Percentiles rank a stretch among this genome's conserved stretches.
Evolutionary conservation across 148 eudicot species (phyloP).

Genomic region (Polygonum maritimum): DNA sequence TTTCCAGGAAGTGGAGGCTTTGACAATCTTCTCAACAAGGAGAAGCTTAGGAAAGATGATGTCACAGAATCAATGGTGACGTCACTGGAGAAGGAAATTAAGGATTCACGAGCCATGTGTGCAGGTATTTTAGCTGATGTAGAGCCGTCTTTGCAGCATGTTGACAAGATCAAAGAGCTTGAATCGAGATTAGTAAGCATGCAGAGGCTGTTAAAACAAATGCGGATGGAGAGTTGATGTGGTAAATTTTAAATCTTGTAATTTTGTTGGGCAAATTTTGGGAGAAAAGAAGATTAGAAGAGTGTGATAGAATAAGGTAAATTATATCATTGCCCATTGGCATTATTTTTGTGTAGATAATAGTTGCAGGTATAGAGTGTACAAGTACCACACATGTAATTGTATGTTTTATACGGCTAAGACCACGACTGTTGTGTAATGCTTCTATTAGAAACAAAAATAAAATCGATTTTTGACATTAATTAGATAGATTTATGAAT

Average conservation of each 20-base stretch:
- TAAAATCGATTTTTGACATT: too few relatives aligned
- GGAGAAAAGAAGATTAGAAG: not conserved
- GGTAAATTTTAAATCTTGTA: not conserved
- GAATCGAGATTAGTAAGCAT: conserved; percentile 55
- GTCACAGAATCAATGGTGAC: conserved; percentile 28
- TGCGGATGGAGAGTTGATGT: conserved; percentile 30
- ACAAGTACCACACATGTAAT: not conserved
- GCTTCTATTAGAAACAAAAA: too few relatives aligned
- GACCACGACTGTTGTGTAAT: not conserved
- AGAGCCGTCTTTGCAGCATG: conserved; percentile 37
- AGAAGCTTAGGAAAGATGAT: conserved; percentile 26
- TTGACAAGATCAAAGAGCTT: conserved; percentile 49
- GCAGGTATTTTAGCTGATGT: conserved; percentile 39
- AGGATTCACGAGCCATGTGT: conserved; percentile 56
- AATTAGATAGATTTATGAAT: too few relatives aligned
- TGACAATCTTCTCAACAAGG: conserved; percentile 46
- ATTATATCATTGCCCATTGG: not conserved
- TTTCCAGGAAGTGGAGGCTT: conserved; percentile 67
- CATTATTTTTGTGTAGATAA: conserved; percentile 4
- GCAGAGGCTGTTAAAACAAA: conserved; percentile 44
- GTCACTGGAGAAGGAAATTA: conserved; percentile 50
- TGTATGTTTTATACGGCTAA: not conserved
- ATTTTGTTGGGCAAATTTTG: not conserved
- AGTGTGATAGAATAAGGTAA: not conserved
- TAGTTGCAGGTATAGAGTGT: not conserved